phyloP scores from a whole-genome alignment of 1,284 basidiomycete species.

The Clitocybe nebularis region DNA sequence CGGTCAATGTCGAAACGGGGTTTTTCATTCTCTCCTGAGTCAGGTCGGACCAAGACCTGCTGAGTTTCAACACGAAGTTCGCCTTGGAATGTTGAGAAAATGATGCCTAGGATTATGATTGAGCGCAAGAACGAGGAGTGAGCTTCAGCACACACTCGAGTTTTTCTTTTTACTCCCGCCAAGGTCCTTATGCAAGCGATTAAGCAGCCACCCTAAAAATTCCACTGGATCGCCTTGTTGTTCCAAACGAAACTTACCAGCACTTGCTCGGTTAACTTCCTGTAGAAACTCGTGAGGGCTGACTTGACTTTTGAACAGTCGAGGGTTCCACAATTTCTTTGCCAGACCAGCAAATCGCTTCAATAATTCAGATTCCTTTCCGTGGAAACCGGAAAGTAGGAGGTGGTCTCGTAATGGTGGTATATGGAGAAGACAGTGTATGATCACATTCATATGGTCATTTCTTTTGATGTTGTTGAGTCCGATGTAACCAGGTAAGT shows the following conservation, averaged over 20 bases:
- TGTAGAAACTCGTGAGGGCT: constrained; percentile 98
- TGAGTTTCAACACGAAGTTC: constrained; percentile 92
- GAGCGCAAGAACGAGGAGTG: constrained; percentile 7
- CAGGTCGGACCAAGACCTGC: constrained; percentile 83
- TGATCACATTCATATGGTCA: constrained; percentile 96
- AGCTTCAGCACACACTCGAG: constrained; percentile 61
- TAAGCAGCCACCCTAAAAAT: constrained; percentile 94
- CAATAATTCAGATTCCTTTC: constrained; percentile 82
- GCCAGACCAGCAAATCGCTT: constrained; percentile 83
- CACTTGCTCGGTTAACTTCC: constrained; percentile 87
- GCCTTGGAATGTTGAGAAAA: constrained; percentile 93
- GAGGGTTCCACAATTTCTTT: constrained; percentile 94
- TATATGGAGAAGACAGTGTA: constrained; percentile 92
- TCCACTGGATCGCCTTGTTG: constrained; percentile 95
- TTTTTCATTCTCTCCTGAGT: constrained; percentile 65
- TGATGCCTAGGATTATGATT: constrained; percentile 56
- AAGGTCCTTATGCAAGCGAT: constrained; percentile 88
- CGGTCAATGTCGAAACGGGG: constrained; percentile 90
- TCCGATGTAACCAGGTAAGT: constrained; percentile 92
- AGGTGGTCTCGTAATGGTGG: constrained; percentile 87
- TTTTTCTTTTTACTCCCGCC: constrained; percentile 85
- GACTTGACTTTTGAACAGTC: constrained; percentile 96
- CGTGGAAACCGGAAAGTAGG: constrained; percentile 67
- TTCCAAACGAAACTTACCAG: constrained; percentile 88
- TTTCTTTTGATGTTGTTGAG: constrained; percentile 97